These are phyloP conservation scores for Cystobasidium tubakii DNA, from an alignment of 768 basidiomycete species.

Conservation along the genomic window DNA sequence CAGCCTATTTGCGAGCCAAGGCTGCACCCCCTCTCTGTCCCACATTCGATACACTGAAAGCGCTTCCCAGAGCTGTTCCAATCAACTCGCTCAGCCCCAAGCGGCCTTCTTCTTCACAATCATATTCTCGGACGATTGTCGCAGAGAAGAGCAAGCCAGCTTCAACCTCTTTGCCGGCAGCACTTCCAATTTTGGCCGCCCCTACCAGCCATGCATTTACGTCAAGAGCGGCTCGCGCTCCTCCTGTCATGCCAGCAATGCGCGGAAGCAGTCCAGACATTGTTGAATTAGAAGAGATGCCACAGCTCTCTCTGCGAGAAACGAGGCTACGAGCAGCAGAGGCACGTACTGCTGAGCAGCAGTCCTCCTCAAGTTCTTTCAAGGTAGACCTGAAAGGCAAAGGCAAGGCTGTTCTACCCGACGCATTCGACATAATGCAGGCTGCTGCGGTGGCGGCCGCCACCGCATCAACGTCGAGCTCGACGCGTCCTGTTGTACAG, in stretches of 20 bases:
- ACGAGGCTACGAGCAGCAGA: background rate
- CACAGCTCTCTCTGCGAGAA: background rate
- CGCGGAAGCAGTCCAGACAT: background rate
- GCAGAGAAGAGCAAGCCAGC: background rate
- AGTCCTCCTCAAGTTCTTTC: background rate
- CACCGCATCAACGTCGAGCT: background rate
- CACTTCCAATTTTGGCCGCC: background rate
- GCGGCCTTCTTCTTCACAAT: background rate
- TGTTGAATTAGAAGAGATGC: background rate
- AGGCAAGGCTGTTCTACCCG: background rate
- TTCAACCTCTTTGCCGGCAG: too few relatives aligned
- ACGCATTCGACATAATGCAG: slow-evolving; percentile 1
- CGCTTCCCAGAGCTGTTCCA: background rate
- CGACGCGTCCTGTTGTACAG: background rate
- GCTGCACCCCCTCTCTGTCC: background rate
- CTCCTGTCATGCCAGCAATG: background rate
- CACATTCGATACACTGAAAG: background rate
- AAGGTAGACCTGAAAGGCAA: background rate
- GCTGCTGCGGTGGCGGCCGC: background rate
- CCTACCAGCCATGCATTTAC: background rate
- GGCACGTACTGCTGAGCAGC: background rate
- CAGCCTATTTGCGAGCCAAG: slow-evolving; percentile 14
- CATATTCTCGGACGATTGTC: background rate
- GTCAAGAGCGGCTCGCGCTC: background rate
- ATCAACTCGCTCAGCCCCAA: background rate